Base-by-base conservation (phyloP, 1,284 basidiomycete species). In the Flammula alnicola region DNA sequence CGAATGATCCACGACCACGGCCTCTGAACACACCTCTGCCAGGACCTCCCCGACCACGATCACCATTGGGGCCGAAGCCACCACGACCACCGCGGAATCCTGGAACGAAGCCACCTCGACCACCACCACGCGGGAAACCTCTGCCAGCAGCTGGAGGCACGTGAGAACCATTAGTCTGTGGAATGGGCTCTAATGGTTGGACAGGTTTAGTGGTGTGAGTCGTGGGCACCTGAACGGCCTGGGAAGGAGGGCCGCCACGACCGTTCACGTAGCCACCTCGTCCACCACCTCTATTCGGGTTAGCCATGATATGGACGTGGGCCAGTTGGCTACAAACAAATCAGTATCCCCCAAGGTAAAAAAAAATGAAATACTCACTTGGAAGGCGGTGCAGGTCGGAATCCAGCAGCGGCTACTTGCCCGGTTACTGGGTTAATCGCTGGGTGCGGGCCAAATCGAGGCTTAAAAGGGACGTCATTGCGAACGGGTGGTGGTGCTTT, bases 361-460 rank as follows among this genome's bases (percentile, higher is more conserved):
- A 39, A 37, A 22, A n/a, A 19, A 44, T 49, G 11, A 22, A 33
- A n/a, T n/a, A 44, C 39, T 62, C 72, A 63, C 62, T 71, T 62
- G 63, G 47, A 44, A 42, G 20, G 52, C 40, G 47, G 65, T 17
- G 71, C 69, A 9, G 72, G 76, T 45, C 82, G 76, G 76, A 86
- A 90, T 9, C 86, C 85, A 27, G 81, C 70, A 7, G 75, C 81
- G 8, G 80, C 66, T 25, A 66, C 62, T 54, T 81, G 79, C 1
- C 82, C 83, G 11, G 72, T 68, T 10, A 71, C 56, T 5, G 83
- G 79, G 29, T 76, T 78, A 9, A 88, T 69, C 35, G 72, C 71
- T 2, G 87, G 86, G 59, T 81, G 74, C 4, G 88, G 83, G 1
- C 89, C 89, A 55, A 83, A 75, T 30, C 81, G 77, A 29, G 84